These are phyloP conservation scores for Auxenochlorella pyrenoidosa DNA, from an alignment of 139 green algal genomes.

Conservation along the genomic window DNA sequence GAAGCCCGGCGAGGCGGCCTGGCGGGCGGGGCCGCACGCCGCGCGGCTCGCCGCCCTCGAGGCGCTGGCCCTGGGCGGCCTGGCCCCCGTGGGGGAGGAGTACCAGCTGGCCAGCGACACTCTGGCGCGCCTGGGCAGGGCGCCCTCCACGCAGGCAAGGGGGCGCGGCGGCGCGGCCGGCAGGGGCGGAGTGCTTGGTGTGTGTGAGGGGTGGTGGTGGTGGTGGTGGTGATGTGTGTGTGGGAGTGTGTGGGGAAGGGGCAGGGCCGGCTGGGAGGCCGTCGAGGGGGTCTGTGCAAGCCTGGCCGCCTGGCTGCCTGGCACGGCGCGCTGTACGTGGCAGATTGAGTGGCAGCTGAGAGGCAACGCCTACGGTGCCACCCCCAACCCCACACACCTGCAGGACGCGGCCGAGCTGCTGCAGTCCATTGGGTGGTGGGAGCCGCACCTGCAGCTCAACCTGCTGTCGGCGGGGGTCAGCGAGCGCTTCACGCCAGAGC, in stretches of 20 bases:
- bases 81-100: not conserved
- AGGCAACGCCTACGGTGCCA: too few species aligned
- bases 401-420: slow-evolving; percentile 57
- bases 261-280: too few species aligned
- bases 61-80: slow-evolving; percentile 5
- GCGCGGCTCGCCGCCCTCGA: slow-evolving; percentile 3
- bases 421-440: slow-evolving; percentile 59
- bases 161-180: too few species aligned
- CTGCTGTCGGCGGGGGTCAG: slow-evolving; percentile 54
- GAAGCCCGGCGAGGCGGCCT: slow-evolving; percentile 43
- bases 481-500: slow-evolving; percentile 32
- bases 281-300: too few species aligned
- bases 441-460: slow-evolving; percentile 65
- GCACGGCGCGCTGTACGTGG: too few species aligned
- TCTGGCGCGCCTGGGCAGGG: slow-evolving; percentile 29
- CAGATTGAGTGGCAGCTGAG: too few species aligned
- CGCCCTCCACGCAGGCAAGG: not conserved
- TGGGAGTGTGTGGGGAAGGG: too few species aligned
- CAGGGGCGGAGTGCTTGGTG: not conserved
- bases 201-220: too few species aligned
- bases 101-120: not conserved
- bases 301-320: too few species aligned
- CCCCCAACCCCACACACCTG: not conserved
- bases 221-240: not conserved
- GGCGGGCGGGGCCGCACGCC: slow-evolving; percentile 53